Conservation (phyloP, 352 stramenopile species). For the Phytophthora cryptogea region DNA sequence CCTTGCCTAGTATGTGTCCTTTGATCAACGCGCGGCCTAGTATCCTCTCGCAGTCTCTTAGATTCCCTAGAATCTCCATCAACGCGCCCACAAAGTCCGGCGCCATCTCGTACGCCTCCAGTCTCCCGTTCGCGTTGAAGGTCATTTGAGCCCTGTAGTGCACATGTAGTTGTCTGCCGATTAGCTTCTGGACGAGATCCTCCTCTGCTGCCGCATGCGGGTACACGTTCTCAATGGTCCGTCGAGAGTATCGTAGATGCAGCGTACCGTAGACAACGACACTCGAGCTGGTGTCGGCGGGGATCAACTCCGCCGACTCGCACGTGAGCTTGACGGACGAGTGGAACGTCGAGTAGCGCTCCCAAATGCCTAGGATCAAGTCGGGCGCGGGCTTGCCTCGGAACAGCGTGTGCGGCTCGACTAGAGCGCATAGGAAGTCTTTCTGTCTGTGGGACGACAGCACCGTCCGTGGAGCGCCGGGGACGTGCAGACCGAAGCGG, state of each 20-base stretch:
- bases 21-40: constrained; percentile 39
- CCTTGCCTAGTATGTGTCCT: constrained; percentile 30
- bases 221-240: constrained; percentile 54
- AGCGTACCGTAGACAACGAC: constrained; percentile 37
- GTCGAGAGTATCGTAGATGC: constrained; percentile 50
- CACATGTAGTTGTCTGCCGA: constrained; percentile 49
- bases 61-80: constrained; percentile 39
- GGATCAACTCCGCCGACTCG: constrained; percentile 28
- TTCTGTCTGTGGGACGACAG: constrained; percentile 20
- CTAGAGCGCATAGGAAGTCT: constrained; percentile 31
- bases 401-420: constrained; percentile 32
- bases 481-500: constrained; percentile 26
- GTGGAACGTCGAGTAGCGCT: constrained; percentile 35
- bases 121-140: constrained; percentile 38
- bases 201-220: constrained; percentile 40
- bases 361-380: constrained; percentile 34
- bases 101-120: constrained; percentile 38
- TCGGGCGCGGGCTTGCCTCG: constrained; percentile 20
- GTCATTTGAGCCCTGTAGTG: constrained; percentile 48
- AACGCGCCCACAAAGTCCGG: constrained; percentile 43
- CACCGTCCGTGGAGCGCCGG: constrained; percentile 2
- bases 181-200: constrained; percentile 46
- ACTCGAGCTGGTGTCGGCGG: constrained; percentile 26
- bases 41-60: constrained; percentile 45
- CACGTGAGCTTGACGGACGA: constrained; percentile 37